A percentile compares a stretch with the other conserved stretches of the same genome.
These are phyloP conservation scores for Pleoardoris graminearum DNA, from an alignment of 2,329 filamentous ascomycete genomes.

Conservation along the genomic window DNA sequence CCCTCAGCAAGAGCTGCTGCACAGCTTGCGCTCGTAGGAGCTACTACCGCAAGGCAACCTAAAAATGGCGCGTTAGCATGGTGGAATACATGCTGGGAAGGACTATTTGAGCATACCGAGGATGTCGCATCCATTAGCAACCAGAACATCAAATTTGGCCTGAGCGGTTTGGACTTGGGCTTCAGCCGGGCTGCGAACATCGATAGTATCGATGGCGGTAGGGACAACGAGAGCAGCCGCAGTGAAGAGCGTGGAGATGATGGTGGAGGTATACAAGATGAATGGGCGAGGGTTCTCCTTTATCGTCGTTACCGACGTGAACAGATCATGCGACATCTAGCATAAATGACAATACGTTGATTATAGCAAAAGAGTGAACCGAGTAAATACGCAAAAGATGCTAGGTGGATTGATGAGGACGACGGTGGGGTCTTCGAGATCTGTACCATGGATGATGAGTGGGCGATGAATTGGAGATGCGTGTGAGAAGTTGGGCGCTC, in stretches of 20 bases:
- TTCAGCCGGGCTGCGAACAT: neutral
- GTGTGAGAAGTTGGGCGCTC: no score
- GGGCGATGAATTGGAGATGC: no score
- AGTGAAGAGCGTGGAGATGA: neutral
- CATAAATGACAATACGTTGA: no score
- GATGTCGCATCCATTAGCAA: slow-evolving; percentile 13
- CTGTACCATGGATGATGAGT: no score
- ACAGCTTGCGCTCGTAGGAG: slow-evolving; percentile 14
- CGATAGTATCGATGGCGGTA: neutral
- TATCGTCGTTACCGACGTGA: no score
- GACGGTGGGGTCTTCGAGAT: no score
- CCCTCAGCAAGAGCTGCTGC: slow-evolving; percentile 17
- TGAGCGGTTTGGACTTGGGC: slow-evolving; percentile 6
- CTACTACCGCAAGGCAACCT: slow-evolving; percentile 17
- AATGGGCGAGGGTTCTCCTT: no score
- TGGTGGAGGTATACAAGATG: neutral
- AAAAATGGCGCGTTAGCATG: neutral
- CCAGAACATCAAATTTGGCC: slow-evolving; percentile 8
- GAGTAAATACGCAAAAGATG: no score
- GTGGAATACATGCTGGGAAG: neutral
- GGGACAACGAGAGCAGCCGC: neutral
- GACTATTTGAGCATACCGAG: slow-evolving; percentile 8
- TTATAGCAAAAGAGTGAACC: no score
- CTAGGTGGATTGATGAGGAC: no score
- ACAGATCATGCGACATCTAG: no score